Evolutionary conservation across 2,329 filamentous ascomycete species (phyloP).

Genomic region (Ascosphaera acerosa): DNA sequence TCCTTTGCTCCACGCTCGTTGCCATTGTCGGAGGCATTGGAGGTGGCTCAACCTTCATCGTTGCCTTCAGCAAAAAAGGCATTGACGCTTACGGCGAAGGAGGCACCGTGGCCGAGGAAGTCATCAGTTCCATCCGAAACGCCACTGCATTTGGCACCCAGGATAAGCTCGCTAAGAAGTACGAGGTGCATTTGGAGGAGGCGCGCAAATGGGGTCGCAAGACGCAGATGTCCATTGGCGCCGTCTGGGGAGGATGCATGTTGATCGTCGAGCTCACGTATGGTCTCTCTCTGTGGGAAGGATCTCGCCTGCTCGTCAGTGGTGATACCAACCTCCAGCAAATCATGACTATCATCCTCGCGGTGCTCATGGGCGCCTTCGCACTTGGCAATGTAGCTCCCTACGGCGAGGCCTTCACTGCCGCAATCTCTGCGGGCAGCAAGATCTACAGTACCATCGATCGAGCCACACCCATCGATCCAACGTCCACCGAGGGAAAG

Average conservation of each 20-base stretch:
- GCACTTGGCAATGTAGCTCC: constrained; percentile 70
- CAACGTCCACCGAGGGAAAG: constrained; percentile 42
- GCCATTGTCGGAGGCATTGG: constrained; percentile 61
- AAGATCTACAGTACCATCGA: constrained; percentile 95
- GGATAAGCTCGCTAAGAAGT: constrained; percentile 67
- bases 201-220: constrained; percentile 56
- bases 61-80: constrained; percentile 56
- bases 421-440: constrained; percentile 53
- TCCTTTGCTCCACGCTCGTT: constrained; percentile 57
- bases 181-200: constrained; percentile 45
- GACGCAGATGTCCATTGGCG: constrained; percentile 43
- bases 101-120: constrained; percentile 77
- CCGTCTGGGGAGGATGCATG: constrained; percentile 72
- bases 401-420: constrained; percentile 66
- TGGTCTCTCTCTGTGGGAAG: constrained; percentile 71
- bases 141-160: constrained; percentile 84
- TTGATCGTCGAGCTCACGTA: constrained; percentile 67
- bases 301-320: constrained; percentile 44
- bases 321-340: constrained; percentile 39
- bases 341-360: constrained; percentile 66
- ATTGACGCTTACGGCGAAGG: constrained; percentile 60
- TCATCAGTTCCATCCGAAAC: constrained; percentile 79
- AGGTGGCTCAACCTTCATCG: constrained; percentile 42
- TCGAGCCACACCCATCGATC: constrained; percentile 59
- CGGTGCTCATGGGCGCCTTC: constrained; percentile 82